Evolutionary conservation across 2,329 filamentous ascomycete genomes (phyloP).

Genomic region (Chaetomiaceae sp.): DNA sequence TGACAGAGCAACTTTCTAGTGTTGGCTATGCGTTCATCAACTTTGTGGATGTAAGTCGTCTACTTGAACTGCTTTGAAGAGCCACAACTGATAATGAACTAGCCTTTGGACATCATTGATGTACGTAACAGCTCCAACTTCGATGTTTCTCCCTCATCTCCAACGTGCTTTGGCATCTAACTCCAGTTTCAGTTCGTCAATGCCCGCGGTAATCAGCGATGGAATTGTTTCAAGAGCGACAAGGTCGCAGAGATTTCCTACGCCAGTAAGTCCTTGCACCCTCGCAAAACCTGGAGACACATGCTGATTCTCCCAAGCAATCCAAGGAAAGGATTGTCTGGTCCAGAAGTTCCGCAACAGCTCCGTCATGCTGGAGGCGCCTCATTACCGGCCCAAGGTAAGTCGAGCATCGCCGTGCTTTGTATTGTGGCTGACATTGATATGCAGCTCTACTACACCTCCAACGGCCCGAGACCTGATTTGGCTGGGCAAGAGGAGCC

Average conservation of each 20-base stretch:
- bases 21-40: constrained; percentile 98
- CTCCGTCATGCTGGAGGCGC: constrained; percentile 84
- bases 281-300: constrained; percentile 20
- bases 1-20: constrained; percentile 43
- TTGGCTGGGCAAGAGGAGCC: constrained; percentile 65
- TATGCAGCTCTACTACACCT: constrained; percentile 52
- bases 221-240: constrained; percentile 77
- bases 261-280: constrained; percentile 61
- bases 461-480: constrained; percentile 43
- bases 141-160: background rate
- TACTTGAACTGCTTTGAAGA: background rate
- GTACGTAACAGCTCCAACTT: constrained; percentile 40
- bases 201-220: constrained; percentile 64
- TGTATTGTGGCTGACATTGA: constrained; percentile 16
- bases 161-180: no score
- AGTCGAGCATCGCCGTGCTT: background rate
- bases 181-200: constrained; percentile 57
- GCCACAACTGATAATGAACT: constrained; percentile 33
- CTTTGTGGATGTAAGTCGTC: constrained; percentile 66
- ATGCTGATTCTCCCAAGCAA: constrained; percentile 50
- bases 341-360: constrained; percentile 96
- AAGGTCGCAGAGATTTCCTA: constrained; percentile 91
- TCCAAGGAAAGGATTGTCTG: constrained; percentile 86
- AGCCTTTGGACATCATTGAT: constrained; percentile 69
- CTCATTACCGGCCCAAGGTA: constrained; percentile 80